Evolutionary conservation across 495 filamentous ascomycete genomes (phyloP).

Genomic region (Podospora tetraspora): DNA sequence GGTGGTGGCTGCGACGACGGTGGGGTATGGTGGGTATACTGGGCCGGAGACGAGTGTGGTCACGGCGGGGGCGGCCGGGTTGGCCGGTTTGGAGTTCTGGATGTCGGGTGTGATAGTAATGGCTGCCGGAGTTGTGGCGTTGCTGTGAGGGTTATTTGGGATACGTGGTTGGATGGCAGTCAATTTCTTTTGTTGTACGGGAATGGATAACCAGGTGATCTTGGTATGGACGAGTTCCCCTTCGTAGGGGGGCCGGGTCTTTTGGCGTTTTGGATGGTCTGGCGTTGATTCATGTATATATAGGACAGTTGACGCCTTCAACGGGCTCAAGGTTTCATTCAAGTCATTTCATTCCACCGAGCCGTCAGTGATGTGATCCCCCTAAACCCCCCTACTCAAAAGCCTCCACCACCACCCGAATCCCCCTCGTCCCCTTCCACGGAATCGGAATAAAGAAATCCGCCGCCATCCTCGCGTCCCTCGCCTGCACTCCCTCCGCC

Average conservation of each 20-base stretch:
- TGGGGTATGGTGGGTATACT: neutral
- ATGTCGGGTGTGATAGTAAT: neutral
- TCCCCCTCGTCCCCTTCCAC: conserved; percentile 12
- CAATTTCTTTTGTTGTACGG: neutral
- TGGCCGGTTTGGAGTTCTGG: neutral
- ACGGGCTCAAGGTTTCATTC: too few relatives aligned
- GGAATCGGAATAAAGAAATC: conserved; percentile 25
- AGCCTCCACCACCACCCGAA: conserved; percentile 11
- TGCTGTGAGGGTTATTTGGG: neutral
- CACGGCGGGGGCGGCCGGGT: neutral
- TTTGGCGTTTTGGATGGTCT: neutral
- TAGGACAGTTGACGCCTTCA: too few relatives aligned
- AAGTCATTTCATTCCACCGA: neutral
- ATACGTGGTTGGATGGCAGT: neutral
- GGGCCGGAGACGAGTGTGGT: neutral
- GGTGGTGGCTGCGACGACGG: neutral
- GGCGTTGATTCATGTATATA: neutral
- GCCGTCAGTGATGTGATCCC: neutral
- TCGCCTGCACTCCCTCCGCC: conserved; percentile 11
- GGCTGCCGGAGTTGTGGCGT: neutral
- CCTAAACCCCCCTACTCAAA: neutral
- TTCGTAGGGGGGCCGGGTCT: neutral
- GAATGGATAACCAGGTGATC: neutral
- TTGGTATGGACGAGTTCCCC: too few relatives aligned
- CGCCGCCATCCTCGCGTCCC: conserved; percentile 20